Percentiles rank a stretch among this genome's conserved stretches.
Conservation (phyloP, 2,329 filamentous ascomycete species). For the Fusarium sp. region DNA sequence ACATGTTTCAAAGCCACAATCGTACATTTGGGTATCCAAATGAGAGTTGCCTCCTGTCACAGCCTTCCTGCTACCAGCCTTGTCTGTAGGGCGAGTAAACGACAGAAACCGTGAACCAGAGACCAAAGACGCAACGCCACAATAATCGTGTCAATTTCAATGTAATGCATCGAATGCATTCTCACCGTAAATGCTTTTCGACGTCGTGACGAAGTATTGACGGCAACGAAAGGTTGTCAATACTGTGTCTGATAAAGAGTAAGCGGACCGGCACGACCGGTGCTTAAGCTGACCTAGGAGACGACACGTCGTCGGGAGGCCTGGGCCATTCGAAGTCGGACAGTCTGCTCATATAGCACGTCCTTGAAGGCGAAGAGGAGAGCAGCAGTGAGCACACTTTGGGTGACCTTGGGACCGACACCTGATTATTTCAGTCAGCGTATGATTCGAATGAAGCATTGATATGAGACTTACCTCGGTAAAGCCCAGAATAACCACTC, state of each 20-base stretch:
- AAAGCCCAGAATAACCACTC: constrained; percentile 91
- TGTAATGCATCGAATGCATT: constrained; percentile 16
- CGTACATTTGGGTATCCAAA: constrained; percentile 44
- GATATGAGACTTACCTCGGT: constrained; percentile 74
- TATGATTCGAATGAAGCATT: background rate
- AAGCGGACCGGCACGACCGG: constrained; percentile 3
- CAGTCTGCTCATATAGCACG: constrained; percentile 84
- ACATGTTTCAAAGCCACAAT: constrained; percentile 31
- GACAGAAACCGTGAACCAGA: constrained; percentile 3
- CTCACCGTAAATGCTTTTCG: constrained; percentile 28
- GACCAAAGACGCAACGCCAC: constrained; percentile 27
- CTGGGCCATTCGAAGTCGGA: constrained; percentile 66
- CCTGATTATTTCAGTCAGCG: constrained; percentile 61
- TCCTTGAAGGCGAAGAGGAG: constrained; percentile 99
- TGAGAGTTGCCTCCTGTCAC: constrained; percentile 26
- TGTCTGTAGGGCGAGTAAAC: constrained; percentile 11
- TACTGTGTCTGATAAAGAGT: constrained; percentile 14
- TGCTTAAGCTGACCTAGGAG: constrained; percentile 41
- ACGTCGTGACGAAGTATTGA: constrained; percentile 16
- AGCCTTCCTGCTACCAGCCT: constrained; percentile 11
- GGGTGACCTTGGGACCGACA: constrained; percentile 94
- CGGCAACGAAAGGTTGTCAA: constrained; percentile 10
- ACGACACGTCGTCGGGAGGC: constrained; percentile 52
- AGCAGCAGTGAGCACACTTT: constrained; percentile 95
- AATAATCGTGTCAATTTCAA: constrained; percentile 19